phyloP scores from a whole-genome alignment of 192 early-diverging fungal genomes.

The Coemansia sp. region DNA sequence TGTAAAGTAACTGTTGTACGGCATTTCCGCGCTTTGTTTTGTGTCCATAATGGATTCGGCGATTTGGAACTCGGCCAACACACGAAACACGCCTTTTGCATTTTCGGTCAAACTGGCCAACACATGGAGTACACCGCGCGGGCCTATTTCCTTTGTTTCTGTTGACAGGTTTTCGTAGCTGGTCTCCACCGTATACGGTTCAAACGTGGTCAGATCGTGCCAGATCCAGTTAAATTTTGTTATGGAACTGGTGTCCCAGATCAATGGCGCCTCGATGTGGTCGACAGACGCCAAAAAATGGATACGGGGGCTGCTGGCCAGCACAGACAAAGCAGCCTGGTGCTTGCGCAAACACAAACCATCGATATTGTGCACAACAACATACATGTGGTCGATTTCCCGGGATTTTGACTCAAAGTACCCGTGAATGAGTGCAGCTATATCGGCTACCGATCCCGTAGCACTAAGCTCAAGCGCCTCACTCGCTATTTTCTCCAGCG shows the following conservation, averaged over 20 bases:
- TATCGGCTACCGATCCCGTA: slow-evolving; percentile 59
- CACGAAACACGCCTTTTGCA: slow-evolving; percentile 79
- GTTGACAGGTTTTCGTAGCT: slow-evolving; percentile 76
- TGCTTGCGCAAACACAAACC: slow-evolving; percentile 71
- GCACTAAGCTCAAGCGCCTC: slow-evolving; percentile 37
- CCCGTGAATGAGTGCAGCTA: slow-evolving; percentile 62
- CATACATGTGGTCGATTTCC: slow-evolving; percentile 57
- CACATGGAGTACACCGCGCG: slow-evolving; percentile 75
- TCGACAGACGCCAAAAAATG: slow-evolving; percentile 85
- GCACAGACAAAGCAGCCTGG: slow-evolving; percentile 65
- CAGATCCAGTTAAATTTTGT: slow-evolving; percentile 80
- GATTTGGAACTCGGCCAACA: slow-evolving; percentile 86
- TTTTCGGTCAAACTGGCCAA: slow-evolving; percentile 80
- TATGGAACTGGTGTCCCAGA: slow-evolving; percentile 79
- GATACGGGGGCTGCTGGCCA: slow-evolving; percentile 68
- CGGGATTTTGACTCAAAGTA: slow-evolving; percentile 63
- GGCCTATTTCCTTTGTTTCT: slow-evolving; percentile 57
- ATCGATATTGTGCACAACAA: slow-evolving; percentile 91
- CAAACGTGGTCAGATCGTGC: slow-evolving; percentile 91
- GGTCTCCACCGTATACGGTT: slow-evolving; percentile 78
- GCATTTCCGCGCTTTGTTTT: slow-evolving; percentile 54
- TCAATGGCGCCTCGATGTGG: slow-evolving; percentile 84
- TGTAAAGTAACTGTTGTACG: slow-evolving; percentile 66
- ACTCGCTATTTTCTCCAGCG: slow-evolving; percentile 63
- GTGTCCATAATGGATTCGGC: slow-evolving; percentile 39